phyloP scores from a whole-genome alignment of 2,329 filamentous ascomycete genomes.

The Colletotrichum eleusines region DNA sequence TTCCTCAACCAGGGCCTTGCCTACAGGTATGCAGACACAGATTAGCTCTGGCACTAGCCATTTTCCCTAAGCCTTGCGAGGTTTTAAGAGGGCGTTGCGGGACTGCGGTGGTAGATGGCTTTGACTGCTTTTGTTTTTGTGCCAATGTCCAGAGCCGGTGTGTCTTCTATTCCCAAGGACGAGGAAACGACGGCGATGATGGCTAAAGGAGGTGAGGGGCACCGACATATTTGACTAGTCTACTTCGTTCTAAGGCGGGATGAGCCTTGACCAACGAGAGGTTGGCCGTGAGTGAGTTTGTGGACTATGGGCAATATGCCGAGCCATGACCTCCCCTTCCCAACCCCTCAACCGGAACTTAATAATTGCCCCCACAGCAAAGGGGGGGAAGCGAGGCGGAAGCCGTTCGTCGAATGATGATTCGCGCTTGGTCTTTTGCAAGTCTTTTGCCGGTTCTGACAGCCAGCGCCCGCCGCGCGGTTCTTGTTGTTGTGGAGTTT shows the following conservation, averaged over 20 bases:
- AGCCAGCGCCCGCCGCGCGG: background rate
- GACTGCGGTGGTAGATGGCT: too few species aligned
- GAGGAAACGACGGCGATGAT: background rate
- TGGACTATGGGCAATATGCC: background rate
- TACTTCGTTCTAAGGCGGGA: background rate
- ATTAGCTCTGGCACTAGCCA: too few species aligned
- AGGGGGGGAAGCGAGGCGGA: background rate
- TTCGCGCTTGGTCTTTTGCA: background rate
- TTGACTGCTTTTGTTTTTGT: too few species aligned
- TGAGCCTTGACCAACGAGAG: background rate
- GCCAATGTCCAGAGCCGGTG: too few species aligned
- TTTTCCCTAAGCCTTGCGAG: too few species aligned
- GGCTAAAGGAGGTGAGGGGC: background rate
- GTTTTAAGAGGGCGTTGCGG: too few species aligned
- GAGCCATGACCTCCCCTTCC: background rate
- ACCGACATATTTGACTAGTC: too few species aligned
- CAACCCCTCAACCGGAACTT: background rate
- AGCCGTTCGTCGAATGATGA: background rate
- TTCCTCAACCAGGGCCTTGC: background rate
- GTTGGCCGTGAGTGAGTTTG: slow-evolving; percentile 2
- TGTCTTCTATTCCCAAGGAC: too few species aligned
- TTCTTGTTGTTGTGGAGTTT: background rate
- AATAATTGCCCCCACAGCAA: background rate
- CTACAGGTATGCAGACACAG: too few species aligned
- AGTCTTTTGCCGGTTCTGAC: background rate